Evolutionary conservation across 2,329 filamentous ascomycete genomes (phyloP), one percentile per base, ranked within the genome.

Genomic region (Phoma herbarum): DNA sequence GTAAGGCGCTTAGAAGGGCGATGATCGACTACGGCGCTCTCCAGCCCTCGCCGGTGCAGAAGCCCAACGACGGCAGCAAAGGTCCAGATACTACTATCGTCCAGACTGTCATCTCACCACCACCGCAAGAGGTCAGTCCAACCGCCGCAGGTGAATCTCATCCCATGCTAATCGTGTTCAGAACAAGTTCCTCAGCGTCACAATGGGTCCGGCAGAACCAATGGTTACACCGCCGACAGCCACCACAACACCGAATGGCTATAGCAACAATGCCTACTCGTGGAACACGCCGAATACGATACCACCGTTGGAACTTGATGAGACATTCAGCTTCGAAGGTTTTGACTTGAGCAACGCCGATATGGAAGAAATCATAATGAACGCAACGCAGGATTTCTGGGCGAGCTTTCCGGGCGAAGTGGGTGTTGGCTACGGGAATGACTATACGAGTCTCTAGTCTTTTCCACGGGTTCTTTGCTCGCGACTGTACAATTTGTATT

Each of bases 11-110:
- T 14, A 68, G 71, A 12, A 73, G 70, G 23, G 76, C 77, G 4
- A 73, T 79, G 70, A 70, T 78, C n/a, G 77, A 79, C 57, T 79
- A 79, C 39, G 76, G 77, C 23, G 76, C 76, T 7, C 64, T 79
- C 20, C 76, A 78, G 56, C 73, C 75, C 4, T 74, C 74, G 4
- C 76, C 77, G 2, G 77, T 78, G 11, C 75, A 77, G 52, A 72
- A 70, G 37, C 73, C 70, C 2, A 57, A 64, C 16, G 74, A 76
- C 12, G 59, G 58, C 3, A 64, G 64, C 11, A 59, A 61, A 41
- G 33, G 45, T 4, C 46, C 60, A 4, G 70, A 74, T 52, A 59
- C 47, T 49, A 48, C 50, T 49, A 52, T 43, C 31, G 59, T 37
- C 25, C 61, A 52, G 58, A 65, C 29, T 37, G 59, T 26, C 50